phyloP scores from a whole-genome alignment of 768 basidiomycete species.

The Cystofilobasidium ferigula region DNA sequence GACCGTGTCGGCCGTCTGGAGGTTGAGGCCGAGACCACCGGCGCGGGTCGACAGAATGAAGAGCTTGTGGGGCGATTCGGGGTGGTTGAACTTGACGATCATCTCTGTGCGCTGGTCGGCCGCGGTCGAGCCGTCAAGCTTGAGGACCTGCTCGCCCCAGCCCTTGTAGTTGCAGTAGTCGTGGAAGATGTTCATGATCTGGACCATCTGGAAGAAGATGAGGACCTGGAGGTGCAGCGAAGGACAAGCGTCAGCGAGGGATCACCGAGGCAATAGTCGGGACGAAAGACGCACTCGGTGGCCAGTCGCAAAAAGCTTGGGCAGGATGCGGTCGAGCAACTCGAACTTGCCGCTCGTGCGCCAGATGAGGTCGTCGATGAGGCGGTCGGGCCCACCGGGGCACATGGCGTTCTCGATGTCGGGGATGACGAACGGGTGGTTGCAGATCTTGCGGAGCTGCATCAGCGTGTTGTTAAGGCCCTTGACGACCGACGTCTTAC shows the following conservation, averaged over 20 bases:
- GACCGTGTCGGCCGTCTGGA: slow-evolving; percentile 93
- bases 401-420: slow-evolving; percentile 90
- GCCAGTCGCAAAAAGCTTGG: slow-evolving; percentile 83
- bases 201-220: slow-evolving; percentile 99
- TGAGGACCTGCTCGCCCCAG: slow-evolving; percentile 59
- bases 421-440: slow-evolving; percentile 93
- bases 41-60: slow-evolving; percentile 91
- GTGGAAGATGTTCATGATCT: slow-evolving; percentile 97
- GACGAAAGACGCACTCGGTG: slow-evolving; percentile 56
- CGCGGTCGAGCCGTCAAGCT: slow-evolving; percentile 92
- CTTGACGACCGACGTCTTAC: slow-evolving; percentile 47
- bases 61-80: slow-evolving; percentile 71
- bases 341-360: slow-evolving; percentile 89
- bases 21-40: slow-evolving; percentile 83
- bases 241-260: neutral
- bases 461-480: slow-evolving; percentile 89
- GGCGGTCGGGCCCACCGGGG: slow-evolving; percentile 67
- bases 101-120: slow-evolving; percentile 72
- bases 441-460: slow-evolving; percentile 96
- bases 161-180: slow-evolving; percentile 82
- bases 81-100: slow-evolving; percentile 59
- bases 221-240: slow-evolving; percentile 67
- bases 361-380: slow-evolving; percentile 73
- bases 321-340: slow-evolving; percentile 75
- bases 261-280: neutral